Conservation (phyloP, 441 rosid genomes). For the Mallotus repandus region DNA sequence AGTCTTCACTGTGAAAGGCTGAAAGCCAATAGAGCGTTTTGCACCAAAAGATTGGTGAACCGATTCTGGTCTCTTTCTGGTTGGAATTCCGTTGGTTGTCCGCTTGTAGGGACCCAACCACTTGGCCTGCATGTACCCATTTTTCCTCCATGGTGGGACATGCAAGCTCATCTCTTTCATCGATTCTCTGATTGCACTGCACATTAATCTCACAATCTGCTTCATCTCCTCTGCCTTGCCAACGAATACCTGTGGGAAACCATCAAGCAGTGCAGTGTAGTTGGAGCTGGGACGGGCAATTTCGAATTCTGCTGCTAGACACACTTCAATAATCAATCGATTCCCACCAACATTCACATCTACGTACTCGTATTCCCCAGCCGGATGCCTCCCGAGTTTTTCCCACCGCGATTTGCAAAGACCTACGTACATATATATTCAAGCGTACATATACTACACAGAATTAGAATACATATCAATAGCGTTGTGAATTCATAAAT, state of each 20-base stretch:
- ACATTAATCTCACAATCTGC: conserved; percentile 60
- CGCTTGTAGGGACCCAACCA: conserved; percentile 76
- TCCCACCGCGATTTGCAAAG: conserved; percentile 89
- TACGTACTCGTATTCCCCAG: conserved; percentile 60
- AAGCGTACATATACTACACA: background rate
- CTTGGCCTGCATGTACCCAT: conserved; percentile 69
- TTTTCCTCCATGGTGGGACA: conserved; percentile 81
- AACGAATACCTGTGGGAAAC: conserved; percentile 48
- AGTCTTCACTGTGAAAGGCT: conserved; percentile 15
- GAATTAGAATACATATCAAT: background rate
- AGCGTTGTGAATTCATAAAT: too few relatives aligned
- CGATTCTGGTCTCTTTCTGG: background rate
- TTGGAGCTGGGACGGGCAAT: conserved; percentile 59
- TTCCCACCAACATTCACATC: conserved; percentile 35
- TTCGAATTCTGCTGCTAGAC: conserved; percentile 50
- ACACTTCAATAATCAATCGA: conserved; percentile 62
- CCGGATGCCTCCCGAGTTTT: conserved; percentile 46
- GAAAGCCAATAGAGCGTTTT: conserved; percentile 32
- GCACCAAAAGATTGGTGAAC: background rate
- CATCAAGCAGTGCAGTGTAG: conserved; percentile 40
- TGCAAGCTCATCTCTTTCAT: conserved; percentile 45
- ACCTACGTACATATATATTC: conserved; percentile 33
- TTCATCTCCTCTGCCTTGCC: conserved; percentile 53
- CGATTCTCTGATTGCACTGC: conserved; percentile 50
- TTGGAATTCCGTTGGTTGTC: conserved; percentile 39